A percentile compares a stretch with the other conserved stretches of the same genome.
Evolutionary conservation across 805 yeast genomes (phyloP).

Genomic region (Hanseniaspora lindneri): DNA sequence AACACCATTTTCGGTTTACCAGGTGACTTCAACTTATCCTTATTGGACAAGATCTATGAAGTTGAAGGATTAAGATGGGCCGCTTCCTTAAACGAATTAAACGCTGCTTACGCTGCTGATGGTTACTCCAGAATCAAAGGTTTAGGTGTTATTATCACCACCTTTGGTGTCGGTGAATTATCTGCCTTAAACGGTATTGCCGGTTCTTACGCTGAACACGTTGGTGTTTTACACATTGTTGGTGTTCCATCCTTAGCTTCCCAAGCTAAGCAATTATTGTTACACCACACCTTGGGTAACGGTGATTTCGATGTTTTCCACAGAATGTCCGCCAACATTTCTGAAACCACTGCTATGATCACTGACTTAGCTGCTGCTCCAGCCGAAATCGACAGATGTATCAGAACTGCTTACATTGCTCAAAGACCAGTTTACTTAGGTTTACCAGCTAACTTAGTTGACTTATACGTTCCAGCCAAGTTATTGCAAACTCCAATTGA

Average conservation of each 20-base stretch:
- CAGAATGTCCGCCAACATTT: slow-evolving; percentile 64
- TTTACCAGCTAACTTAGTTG: slow-evolving; percentile 70
- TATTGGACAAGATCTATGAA: slow-evolving; percentile 61
- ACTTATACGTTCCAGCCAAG: slow-evolving; percentile 45
- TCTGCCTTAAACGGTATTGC: slow-evolving; percentile 78
- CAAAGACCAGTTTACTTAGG: slow-evolving; percentile 79
- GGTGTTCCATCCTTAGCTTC: slow-evolving; percentile 74
- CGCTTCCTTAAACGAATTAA: slow-evolving; percentile 81
- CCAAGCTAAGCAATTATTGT: slow-evolving; percentile 55
- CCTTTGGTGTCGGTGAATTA: slow-evolving; percentile 86
- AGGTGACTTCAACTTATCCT: slow-evolving; percentile 66
- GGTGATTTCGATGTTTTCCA: slow-evolving; percentile 71
- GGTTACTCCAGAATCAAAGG: slow-evolving; percentile 79
- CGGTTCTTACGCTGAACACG: slow-evolving; percentile 83
- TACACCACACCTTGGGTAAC: slow-evolving; percentile 77
- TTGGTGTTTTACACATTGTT: slow-evolving; percentile 71
- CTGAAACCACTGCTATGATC: slow-evolving; percentile 53
- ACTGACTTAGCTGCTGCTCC: slow-evolving; percentile 57
- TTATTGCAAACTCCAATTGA: slow-evolving; percentile 55
- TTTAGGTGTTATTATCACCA: slow-evolving; percentile 61
- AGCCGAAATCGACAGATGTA: slow-evolving; percentile 57
- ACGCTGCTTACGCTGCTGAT: slow-evolving; percentile 75
- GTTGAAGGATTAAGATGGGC: slow-evolving; percentile 75
- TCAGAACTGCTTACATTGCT: slow-evolving; percentile 53
- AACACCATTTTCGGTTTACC: slow-evolving; percentile 69